Conservation (phyloP, 2,329 filamentous ascomycete genomes). For the Colletotrichum ledebouriae region DNA sequence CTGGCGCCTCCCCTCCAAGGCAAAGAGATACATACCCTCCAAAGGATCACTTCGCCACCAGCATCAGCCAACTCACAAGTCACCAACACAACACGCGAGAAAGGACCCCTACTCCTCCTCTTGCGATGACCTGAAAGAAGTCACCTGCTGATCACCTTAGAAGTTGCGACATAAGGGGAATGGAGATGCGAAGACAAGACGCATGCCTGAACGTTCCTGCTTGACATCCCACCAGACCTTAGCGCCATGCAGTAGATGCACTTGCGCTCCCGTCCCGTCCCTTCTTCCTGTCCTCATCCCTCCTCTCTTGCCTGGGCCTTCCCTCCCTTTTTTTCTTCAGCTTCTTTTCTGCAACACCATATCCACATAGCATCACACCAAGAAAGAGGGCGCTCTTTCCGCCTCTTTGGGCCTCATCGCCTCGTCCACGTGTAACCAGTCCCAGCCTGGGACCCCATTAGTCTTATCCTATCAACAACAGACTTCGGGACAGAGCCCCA, state of each 20-base stretch:
- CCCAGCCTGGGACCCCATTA: constrained; percentile 20
- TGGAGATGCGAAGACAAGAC: constrained; percentile 40
- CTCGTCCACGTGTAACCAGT: constrained; percentile 37
- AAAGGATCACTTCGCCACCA: constrained; percentile 34
- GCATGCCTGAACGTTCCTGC: constrained; percentile 42
- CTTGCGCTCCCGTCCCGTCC: constrained; percentile 42
- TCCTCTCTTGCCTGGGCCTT: constrained; percentile 32
- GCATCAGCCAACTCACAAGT: constrained; percentile 23
- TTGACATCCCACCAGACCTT: constrained; percentile 38
- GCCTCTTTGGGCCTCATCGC: constrained; percentile 38
- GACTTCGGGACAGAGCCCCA: constrained; percentile 8
- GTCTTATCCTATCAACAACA: constrained; percentile 22
- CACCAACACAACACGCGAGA: constrained; percentile 13
- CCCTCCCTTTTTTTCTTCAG: constrained; percentile 27
- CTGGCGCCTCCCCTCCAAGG: constrained; percentile 3
- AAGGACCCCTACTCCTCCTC: constrained; percentile 6
- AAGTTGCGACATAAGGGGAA: constrained; percentile 41
- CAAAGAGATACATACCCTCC: constrained; percentile 7
- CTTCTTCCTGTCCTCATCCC: constrained; percentile 32
- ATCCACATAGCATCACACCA: constrained; percentile 21
- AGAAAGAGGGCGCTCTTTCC: constrained; percentile 39
- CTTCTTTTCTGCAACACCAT: constrained; percentile 39
- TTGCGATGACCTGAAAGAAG: constrained; percentile 39
- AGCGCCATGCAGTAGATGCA: constrained; percentile 44
- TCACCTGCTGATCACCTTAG: constrained; percentile 34